Percentiles rank a stretch among this genome's conserved stretches.
Evolutionary conservation across 2,329 filamentous ascomycete species (phyloP).

Genomic region (Coniochaeta prunicola): DNA sequence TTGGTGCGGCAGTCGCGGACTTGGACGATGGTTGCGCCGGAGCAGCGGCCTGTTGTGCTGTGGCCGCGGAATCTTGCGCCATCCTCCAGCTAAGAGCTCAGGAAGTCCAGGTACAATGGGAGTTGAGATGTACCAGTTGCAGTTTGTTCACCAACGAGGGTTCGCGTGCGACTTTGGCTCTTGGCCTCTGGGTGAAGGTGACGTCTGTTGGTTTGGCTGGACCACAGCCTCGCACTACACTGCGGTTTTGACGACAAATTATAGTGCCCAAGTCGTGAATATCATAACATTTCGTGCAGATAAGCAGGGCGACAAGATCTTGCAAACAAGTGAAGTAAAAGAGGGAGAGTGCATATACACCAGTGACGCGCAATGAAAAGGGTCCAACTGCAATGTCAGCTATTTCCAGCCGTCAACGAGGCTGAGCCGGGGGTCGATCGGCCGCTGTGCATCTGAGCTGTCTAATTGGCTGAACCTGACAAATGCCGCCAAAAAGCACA

Average conservation of each 20-base stretch:
- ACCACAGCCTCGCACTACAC: not conserved
- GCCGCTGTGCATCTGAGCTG: not conserved
- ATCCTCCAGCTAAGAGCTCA: constrained; percentile 21
- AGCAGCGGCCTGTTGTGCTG: constrained; percentile 27
- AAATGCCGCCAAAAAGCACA: not conserved
- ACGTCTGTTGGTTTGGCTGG: not conserved
- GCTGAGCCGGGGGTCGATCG: not conserved
- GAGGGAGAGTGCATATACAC: not conserved
- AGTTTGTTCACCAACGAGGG: not conserved
- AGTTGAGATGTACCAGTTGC: not conserved
- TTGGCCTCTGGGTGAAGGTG: not conserved
- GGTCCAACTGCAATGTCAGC: not conserved
- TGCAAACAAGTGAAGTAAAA: not conserved
- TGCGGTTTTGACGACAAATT: not conserved
- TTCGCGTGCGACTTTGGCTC: not conserved
- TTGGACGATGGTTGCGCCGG: constrained; percentile 51
- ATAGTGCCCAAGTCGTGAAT: not conserved
- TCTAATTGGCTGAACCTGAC: not conserved
- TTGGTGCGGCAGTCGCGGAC: constrained; percentile 22
- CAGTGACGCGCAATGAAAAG: not conserved
- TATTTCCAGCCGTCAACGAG: constrained; percentile 2
- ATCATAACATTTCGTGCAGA: not conserved
- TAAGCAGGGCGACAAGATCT: not conserved
- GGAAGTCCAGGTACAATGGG: not conserved
- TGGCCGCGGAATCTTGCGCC: constrained; percentile 20